Conservation (phyloP, 805 yeast genomes). For the Vanderwaltozyma verrucispora region DNA sequence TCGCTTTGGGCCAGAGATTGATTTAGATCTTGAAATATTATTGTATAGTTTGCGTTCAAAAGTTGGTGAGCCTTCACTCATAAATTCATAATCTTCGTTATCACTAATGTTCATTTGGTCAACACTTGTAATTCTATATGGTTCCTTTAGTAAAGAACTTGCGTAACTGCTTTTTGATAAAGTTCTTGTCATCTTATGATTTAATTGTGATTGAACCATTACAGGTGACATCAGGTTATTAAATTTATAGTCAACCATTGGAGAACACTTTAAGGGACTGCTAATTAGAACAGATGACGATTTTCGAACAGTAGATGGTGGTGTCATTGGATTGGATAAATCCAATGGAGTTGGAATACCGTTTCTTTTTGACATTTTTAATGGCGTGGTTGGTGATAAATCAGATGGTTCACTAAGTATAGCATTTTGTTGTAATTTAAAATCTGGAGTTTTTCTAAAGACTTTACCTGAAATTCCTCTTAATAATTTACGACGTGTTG, state of each 20-base stretch:
- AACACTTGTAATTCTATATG: not conserved
- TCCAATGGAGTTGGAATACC: conserved; percentile 17
- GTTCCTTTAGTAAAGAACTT: not conserved
- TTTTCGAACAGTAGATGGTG: conserved; percentile 17
- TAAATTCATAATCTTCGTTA: conserved; percentile 9
- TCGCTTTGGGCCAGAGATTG: conserved; percentile 14
- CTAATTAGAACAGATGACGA: not conserved
- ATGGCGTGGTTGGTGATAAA: conserved; percentile 5
- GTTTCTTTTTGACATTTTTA: conserved; percentile 9
- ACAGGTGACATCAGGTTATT: not conserved
- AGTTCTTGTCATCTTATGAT: too few relatives aligned
- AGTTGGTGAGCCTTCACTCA: conserved; percentile 21
- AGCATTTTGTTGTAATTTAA: conserved; percentile 4
- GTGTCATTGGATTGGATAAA: conserved; percentile 15
- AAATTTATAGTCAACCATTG: not conserved
- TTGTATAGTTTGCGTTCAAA: conserved; percentile 7
- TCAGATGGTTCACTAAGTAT: conserved; percentile 3
- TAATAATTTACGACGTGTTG: conserved; percentile 14
- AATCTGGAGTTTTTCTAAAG: conserved; percentile 13
- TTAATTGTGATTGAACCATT: not conserved
- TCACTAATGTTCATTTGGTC: conserved; percentile 3
- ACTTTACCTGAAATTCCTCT: conserved; percentile 21
- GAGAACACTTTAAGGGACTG: not conserved
- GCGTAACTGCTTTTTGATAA: too few relatives aligned
- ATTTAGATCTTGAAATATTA: conserved; percentile 6